Evolutionary conservation across 2,329 filamentous ascomycete species (phyloP), one percentile per base, ranked within the genome.

Genomic region (Talaromyces verruculosus): DNA sequence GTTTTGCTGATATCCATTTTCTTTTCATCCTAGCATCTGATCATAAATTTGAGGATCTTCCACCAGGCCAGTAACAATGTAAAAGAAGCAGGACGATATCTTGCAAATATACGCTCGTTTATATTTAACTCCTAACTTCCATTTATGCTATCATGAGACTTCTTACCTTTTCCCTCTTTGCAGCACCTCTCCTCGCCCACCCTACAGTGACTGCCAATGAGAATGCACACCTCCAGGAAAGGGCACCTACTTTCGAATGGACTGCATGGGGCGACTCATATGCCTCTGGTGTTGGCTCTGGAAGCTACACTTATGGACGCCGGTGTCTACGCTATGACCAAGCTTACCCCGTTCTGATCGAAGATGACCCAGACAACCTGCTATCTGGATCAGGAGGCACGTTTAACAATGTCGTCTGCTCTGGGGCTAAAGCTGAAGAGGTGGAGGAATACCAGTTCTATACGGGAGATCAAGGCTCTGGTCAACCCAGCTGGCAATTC

Each of bases 351-450:
- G 57, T 60, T 28, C 25, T 60, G 19, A 41, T 60, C 35, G 39
- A 60, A 41, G 37, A 60, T 41, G 57, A 60, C 57, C 57, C 35
- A 60, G 39, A 60, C 25, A 37, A 57, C 51, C 51, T 57, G 25
- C 57, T 60, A 22, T 25, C 35, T 41, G 35, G 35, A 60, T 43
- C 39, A 43, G 39, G 39, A 28, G 35, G 39, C 57, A 60, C 22
- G 35, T 60, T 60, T 43, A 60, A 60, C 57, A 60, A 60, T 37
- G 57, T 60, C 35, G 57, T 43, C n/a, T 60, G 57, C 57, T 60
- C 57, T 19, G 57, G 57, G 39, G 35, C 57, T 41, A 60, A 41
- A 41, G 39, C 57, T 60, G 57, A 60, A 60, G 35, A 60, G 25
- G 57, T 60, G 11, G 57, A 60, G 57, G 35, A 41, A 41, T 43